These are phyloP conservation scores for Elaeagnus macrophylla DNA, from an alignment of 306 rosid genomes.

Conservation along the genomic window DNA sequence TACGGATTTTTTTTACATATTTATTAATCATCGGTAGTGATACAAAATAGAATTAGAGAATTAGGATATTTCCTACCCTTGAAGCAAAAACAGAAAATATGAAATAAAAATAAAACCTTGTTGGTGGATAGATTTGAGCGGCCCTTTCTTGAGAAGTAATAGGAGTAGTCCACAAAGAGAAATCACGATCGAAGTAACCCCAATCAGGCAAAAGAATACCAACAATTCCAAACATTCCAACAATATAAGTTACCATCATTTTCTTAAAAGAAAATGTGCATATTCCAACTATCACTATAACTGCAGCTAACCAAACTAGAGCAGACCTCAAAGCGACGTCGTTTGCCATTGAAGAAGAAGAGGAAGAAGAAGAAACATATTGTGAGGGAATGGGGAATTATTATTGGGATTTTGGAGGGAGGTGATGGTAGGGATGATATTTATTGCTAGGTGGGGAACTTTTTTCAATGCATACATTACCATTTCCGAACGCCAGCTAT, in stretches of 20 bases:
- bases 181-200: slow-evolving; percentile 66
- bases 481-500: too few species aligned
- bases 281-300: slow-evolving; percentile 42
- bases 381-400: too few species aligned
- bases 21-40: too few species aligned
- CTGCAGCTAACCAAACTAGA: slow-evolving; percentile 47
- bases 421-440: too few species aligned
- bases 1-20: too few species aligned
- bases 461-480: too few species aligned
- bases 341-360: slow-evolving; percentile 36
- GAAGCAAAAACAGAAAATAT: background rate
- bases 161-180: slow-evolving; percentile 76
- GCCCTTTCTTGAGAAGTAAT: slow-evolving; percentile 59
- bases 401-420: too few species aligned
- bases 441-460: too few species aligned
- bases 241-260: slow-evolving; percentile 48
- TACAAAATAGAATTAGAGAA: too few species aligned
- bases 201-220: slow-evolving; percentile 77
- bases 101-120: slow-evolving; percentile 13
- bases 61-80: too few species aligned
- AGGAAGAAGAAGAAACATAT: background rate
- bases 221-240: slow-evolving; percentile 54
- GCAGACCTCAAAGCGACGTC: slow-evolving; percentile 48
- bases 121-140: slow-evolving; percentile 26
- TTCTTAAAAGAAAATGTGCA: slow-evolving; percentile 60